phyloP scores from a whole-genome alignment of 768 basidiomycete species.

The Tulasnella sp. region DNA sequence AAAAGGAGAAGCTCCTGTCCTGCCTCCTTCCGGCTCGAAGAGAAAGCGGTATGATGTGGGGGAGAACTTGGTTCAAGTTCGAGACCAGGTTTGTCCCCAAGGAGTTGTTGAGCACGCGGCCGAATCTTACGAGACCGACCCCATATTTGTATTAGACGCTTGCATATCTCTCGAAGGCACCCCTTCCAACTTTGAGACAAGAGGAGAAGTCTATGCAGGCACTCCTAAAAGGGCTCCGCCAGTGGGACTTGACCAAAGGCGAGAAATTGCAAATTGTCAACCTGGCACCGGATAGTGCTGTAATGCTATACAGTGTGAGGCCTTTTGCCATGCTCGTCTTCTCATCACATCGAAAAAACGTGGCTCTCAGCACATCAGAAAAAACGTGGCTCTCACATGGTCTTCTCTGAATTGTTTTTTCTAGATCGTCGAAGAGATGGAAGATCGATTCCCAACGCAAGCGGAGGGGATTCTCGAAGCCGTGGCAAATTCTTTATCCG shows the following conservation, averaged over 20 bases:
- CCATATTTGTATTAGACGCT: slow-evolving; percentile 62
- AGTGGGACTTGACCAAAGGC: slow-evolving; percentile 79
- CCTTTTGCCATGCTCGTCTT: no score
- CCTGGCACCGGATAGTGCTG: slow-evolving; percentile 75
- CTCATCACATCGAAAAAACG: no score
- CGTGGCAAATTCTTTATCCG: slow-evolving; percentile 53
- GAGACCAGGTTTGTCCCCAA: not conserved
- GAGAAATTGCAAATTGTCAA: slow-evolving; percentile 95
- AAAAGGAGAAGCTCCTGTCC: not conserved
- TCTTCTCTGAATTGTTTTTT: not conserved
- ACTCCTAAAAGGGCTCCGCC: slow-evolving; percentile 67
- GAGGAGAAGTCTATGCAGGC: slow-evolving; percentile 63
- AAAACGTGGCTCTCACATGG: not conserved
- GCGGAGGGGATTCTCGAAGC: slow-evolving; percentile 67
- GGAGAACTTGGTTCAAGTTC: not conserved
- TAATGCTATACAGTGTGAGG: slow-evolving; percentile 87
- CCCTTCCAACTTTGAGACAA: slow-evolving; percentile 70
- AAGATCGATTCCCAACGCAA: slow-evolving; percentile 73
- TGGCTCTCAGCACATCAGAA: not conserved
- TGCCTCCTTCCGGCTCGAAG: not conserved
- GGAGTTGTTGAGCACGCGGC: not conserved
- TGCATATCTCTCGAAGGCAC: slow-evolving; percentile 75
- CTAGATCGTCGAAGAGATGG: slow-evolving; percentile 92
- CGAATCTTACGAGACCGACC: slow-evolving; percentile 18
- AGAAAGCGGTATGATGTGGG: not conserved